Conservation (phyloP, 768 basidiomycete genomes). For the Termitomyces sp. region DNA sequence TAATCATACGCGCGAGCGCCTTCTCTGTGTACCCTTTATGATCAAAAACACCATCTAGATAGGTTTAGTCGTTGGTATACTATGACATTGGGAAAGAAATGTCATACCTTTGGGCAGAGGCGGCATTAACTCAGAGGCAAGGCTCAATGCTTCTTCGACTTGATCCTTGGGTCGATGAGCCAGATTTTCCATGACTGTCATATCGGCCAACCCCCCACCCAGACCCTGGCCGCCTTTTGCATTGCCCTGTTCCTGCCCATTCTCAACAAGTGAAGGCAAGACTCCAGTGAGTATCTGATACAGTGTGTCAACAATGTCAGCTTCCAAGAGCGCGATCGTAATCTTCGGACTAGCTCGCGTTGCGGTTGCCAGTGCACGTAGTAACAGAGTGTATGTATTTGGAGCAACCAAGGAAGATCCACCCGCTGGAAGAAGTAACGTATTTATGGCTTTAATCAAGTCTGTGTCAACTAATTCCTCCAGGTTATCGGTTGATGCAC, state of each 20-base stretch:
- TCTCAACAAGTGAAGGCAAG: conserved; percentile 61
- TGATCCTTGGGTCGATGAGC: conserved; percentile 97
- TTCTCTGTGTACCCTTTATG: conserved; percentile 89
- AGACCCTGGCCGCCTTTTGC: conserved; percentile 69
- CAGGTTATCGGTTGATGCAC: conserved; percentile 79
- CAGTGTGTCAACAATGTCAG: conserved; percentile 87
- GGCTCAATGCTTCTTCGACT: conserved; percentile 87
- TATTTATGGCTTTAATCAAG: conserved; percentile 79
- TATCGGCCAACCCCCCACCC: conserved; percentile 87
- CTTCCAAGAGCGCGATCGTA: conserved; percentile 81
- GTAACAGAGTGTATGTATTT: conserved; percentile 83
- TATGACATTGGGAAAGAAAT: neutral
- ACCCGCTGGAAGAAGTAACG: conserved; percentile 80
- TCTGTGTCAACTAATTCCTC: conserved; percentile 82
- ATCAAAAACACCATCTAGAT: conserved; percentile 91
- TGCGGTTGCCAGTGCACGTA: conserved; percentile 85
- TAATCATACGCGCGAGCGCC: conserved; percentile 68
- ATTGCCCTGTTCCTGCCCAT: conserved; percentile 58
- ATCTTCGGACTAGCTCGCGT: conserved; percentile 88
- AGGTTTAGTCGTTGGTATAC: conserved; percentile 5
- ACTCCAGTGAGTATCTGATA: conserved; percentile 97
- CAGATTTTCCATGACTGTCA: conserved; percentile 97
- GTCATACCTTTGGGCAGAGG: conserved; percentile 83
- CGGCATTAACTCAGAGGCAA: conserved; percentile 90
- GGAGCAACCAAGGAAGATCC: conserved; percentile 83